A percentile compares a stretch with the other conserved stretches of the same genome.
Conservation (phyloP, 495 filamentous ascomycete genomes). For the Aeminium ludgeri region DNA sequence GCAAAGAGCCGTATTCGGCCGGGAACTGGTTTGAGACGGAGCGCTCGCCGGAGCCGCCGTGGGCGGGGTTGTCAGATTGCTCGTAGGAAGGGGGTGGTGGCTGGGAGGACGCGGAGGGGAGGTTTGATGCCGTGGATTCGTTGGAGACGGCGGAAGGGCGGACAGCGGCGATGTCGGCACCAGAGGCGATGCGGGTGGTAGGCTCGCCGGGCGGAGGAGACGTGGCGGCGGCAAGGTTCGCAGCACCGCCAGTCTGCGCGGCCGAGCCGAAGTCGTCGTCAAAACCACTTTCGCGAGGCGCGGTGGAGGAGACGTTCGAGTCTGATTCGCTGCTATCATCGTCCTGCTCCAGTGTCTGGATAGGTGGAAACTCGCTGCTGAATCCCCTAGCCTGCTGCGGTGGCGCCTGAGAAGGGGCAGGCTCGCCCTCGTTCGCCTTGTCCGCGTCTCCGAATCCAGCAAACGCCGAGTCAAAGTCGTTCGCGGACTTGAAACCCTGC, state of each 20-base stretch:
- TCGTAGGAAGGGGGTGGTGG: conserved; percentile 51
- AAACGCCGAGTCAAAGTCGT: conserved; percentile 64
- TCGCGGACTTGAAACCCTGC: conserved; percentile 34
- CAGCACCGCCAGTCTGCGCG: no score
- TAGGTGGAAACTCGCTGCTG: conserved; percentile 80
- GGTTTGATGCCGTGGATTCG: conserved; percentile 19
- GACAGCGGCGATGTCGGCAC: conserved; percentile 1
- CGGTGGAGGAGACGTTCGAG: no score
- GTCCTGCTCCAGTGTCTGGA: conserved; percentile 23
- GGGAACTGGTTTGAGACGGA: conserved; percentile 34
- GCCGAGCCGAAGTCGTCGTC: conserved; percentile 91
- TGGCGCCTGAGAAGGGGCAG: neutral
- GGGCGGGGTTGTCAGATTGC: conserved; percentile 23
- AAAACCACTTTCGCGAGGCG: no score
- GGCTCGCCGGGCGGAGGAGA: neutral
- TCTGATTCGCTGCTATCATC: conserved; percentile 74
- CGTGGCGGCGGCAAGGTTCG: no score
- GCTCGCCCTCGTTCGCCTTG: conserved; percentile 18
- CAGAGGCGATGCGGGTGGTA: neutral
- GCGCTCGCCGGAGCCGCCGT: conserved; percentile 18
- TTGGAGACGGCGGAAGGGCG: neutral
- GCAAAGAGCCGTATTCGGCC: conserved; percentile 44
- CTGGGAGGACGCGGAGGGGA: conserved; percentile 42
- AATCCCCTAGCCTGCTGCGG: conserved; percentile 20
- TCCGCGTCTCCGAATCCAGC: conserved; percentile 37